These are phyloP conservation scores for Cladosporium sp. DNA, from an alignment of 2,329 filamentous ascomycete species.

Conservation along the genomic window DNA sequence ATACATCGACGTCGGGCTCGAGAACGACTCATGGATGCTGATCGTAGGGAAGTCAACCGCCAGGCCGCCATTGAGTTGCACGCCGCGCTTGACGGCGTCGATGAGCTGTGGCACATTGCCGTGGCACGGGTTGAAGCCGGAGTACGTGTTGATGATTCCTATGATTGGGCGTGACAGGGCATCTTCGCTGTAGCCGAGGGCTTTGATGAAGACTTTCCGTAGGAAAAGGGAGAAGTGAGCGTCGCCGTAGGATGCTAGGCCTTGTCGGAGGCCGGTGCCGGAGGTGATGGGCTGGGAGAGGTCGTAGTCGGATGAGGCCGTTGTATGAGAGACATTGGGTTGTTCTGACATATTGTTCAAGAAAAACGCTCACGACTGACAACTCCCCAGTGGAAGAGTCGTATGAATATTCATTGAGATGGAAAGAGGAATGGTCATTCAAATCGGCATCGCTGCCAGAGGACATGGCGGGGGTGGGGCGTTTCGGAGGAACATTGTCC, in stretches of 20 bases:
- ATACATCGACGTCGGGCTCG: slow-evolving; percentile 68
- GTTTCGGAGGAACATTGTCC: not conserved
- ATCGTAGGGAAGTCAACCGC: slow-evolving; percentile 71
- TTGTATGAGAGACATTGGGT: not conserved
- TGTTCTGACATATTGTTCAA: not conserved
- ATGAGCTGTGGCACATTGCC: slow-evolving; percentile 64
- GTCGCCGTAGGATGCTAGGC: slow-evolving; percentile 64
- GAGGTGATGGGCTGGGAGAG: slow-evolving; percentile 46
- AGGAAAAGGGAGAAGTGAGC: slow-evolving; percentile 69
- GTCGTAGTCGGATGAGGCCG: slow-evolving; percentile 49
- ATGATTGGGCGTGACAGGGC: slow-evolving; percentile 64
- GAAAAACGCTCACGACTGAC: too few relatives aligned
- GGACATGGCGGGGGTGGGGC: slow-evolving; percentile 2
- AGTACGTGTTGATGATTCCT: slow-evolving; percentile 69
- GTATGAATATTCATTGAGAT: not conserved
- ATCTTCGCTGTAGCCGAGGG: slow-evolving; percentile 66
- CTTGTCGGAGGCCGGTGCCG: slow-evolving; percentile 52
- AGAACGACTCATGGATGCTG: slow-evolving; percentile 63
- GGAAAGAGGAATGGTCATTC: not conserved
- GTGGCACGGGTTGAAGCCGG: slow-evolving; percentile 68
- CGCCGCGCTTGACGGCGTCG: slow-evolving; percentile 62
- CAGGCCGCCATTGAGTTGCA: slow-evolving; percentile 60
- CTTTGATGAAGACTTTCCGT: slow-evolving; percentile 72
- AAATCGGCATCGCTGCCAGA: not conserved
- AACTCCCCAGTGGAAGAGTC: not conserved